Evolutionary conservation across 169 alveolate species (phyloP), one percentile per base, ranked within the genome.

Genomic region (Eimeria necatrix): DNA sequence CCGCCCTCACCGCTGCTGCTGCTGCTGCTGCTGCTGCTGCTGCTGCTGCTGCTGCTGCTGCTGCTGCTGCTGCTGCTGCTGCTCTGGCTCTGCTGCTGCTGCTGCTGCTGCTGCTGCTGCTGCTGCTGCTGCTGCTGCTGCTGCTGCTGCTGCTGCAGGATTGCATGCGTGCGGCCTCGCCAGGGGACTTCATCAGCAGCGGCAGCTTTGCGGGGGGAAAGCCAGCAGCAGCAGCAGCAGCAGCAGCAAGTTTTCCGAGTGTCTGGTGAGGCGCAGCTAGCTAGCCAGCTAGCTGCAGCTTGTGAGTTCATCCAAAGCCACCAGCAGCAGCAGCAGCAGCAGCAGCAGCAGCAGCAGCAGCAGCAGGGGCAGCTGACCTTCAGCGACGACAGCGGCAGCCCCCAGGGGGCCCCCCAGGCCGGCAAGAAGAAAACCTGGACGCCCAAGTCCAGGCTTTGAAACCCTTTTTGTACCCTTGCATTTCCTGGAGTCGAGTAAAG

Each of bases 201-300:
- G 8, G 64, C 20, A 14, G 64, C 64, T 14, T 14, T 9, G 64
- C 20, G 20, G 20, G 64, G 64, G 64, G 64, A 14, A 14, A 14
- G 20, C 64, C 64, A 56, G 20, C 20, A 56, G 64, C n/a, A n/a
- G n/a, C n/a, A n/a, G n/a, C n/a, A n/a, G n/a, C n/a, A n/a, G n/a
- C 8, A 20, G 76, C 14, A 24, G 20, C 41, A 64, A n/a, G 41
- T 64, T 9, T 64, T 64, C 26, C 76, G 41, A 9, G 76, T 64
- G 14, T 64, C 76, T 64, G 76, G 76, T 10, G 76, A 64, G 26
- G 76, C 76, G 41, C 76, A 64, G 76, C 76, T 64, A 64, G 76
- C 76, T 64, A 64, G 41, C 26, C 76, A 64, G 76, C 76, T 64
- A 64, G 76, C 76, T 9, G 76, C 76, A n/a, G 76, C 76, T 8